Evolutionary conservation across 2,329 filamentous ascomycete species (phyloP).

Genomic region (Coniella vitis): DNA sequence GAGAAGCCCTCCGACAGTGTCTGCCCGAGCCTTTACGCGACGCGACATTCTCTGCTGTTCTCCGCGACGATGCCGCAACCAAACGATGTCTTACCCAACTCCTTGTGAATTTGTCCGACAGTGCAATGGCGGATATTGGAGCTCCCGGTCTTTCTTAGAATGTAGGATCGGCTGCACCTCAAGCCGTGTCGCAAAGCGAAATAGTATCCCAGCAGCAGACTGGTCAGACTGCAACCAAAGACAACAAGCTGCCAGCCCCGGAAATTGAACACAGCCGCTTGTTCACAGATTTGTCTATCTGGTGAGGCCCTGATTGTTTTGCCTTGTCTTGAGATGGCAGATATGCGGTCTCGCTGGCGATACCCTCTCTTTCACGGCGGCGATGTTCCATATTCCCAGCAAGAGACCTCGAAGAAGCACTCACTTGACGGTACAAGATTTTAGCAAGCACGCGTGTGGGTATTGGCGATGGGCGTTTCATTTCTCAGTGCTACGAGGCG

Average conservation of each 20-base stretch:
- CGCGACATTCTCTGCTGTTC: conserved; percentile 91
- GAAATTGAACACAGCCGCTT: too few species aligned
- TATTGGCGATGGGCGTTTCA: too few species aligned
- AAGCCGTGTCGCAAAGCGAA: background rate
- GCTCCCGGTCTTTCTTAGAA: conserved; percentile 19
- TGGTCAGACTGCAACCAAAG: background rate
- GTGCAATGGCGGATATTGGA: conserved; percentile 46
- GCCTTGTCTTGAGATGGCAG: too few species aligned
- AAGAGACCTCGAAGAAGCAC: too few species aligned
- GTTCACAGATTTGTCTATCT: too few species aligned
- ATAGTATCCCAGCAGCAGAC: background rate
- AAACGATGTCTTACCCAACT: conserved; percentile 97
- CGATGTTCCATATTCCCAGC: too few species aligned
- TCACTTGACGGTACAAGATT: too few species aligned
- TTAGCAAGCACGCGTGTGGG: too few species aligned
- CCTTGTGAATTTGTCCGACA: conserved; percentile 91
- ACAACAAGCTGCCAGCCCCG: background rate
- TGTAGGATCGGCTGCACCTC: conserved; percentile 3
- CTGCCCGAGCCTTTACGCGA: conserved; percentile 97
- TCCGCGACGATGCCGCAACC: conserved; percentile 93
- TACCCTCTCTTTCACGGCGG: too few species aligned
- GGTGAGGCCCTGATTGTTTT: too few species aligned
- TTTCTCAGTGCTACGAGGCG: too few species aligned
- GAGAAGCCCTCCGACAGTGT: conserved; percentile 91
- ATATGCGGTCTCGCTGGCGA: too few species aligned